These are phyloP conservation scores for Buxus sempervirens DNA, from an alignment of 164 flowering plant genomes.

Conservation along the genomic window DNA sequence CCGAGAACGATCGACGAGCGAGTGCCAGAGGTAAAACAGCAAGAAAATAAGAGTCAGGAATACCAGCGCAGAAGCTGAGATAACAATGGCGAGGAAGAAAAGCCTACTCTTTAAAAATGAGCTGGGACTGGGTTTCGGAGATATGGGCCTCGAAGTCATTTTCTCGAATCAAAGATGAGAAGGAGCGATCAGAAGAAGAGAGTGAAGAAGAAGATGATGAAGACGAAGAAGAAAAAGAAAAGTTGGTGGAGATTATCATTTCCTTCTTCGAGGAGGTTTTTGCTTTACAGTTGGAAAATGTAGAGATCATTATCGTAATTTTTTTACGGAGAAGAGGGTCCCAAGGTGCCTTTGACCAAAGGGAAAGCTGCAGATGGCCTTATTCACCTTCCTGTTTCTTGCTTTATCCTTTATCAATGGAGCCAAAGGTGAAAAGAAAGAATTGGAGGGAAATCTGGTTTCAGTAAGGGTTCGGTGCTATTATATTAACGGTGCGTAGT, in stretches of 20 bases:
- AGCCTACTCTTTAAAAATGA: slow-evolving; percentile 31
- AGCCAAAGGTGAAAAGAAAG: too few relatives aligned
- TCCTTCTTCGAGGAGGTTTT: slow-evolving; percentile 7
- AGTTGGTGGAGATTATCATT: slow-evolving; percentile 1
- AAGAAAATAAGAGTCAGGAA: slow-evolving; percentile 48
- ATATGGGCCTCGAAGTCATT: slow-evolving; percentile 71
- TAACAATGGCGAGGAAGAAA: slow-evolving; percentile 49
- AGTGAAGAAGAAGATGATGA: neutral
- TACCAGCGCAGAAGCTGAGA: slow-evolving; percentile 52
- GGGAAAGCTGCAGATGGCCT: neutral
- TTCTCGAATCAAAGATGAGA: neutral
- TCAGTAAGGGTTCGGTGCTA: too few relatives aligned
- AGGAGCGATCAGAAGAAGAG: neutral
- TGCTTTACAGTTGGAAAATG: slow-evolving; percentile 47
- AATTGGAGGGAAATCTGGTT: too few relatives aligned
- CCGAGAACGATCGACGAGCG: slow-evolving; percentile 46
- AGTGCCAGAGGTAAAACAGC: slow-evolving; percentile 50
- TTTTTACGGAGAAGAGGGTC: slow-evolving; percentile 18
- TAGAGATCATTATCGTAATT: slow-evolving; percentile 1
- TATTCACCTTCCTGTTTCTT: neutral
- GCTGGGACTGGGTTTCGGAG: slow-evolving; percentile 21
- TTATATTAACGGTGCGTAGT: too few relatives aligned
- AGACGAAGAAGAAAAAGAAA: neutral
- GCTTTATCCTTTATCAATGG: neutral
- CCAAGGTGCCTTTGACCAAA: slow-evolving; percentile 34